phyloP scores from a whole-genome alignment of 805 yeast genomes.

The Schizosaccharomyces japonicus region DNA sequence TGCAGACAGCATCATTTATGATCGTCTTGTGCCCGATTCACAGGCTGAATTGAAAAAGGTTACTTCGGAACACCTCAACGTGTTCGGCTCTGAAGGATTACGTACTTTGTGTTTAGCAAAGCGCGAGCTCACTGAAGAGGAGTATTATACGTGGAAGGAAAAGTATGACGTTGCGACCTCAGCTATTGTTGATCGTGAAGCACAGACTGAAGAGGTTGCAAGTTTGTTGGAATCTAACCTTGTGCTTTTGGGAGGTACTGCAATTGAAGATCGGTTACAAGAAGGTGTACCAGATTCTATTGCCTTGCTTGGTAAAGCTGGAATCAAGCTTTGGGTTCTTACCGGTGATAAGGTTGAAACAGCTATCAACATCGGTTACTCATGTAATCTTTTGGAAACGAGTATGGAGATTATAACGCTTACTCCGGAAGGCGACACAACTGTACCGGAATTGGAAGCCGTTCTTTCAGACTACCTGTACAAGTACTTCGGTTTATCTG shows the following conservation, averaged over 20 bases:
- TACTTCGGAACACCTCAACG: slow-evolving; percentile 42
- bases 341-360: slow-evolving; percentile 71
- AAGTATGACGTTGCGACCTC: slow-evolving; percentile 36
- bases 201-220: slow-evolving; percentile 26
- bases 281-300: slow-evolving; percentile 59
- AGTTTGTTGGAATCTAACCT: slow-evolving; percentile 37
- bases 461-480: slow-evolving; percentile 24
- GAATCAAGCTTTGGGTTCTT: slow-evolving; percentile 60
- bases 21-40: slow-evolving; percentile 19
- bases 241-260: slow-evolving; percentile 48
- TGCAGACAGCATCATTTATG: slow-evolving; percentile 49
- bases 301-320: slow-evolving; percentile 39
- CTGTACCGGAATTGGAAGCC: slow-evolving; percentile 15
- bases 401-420: slow-evolving; percentile 22
- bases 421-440: slow-evolving; percentile 18
- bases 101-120: slow-evolving; percentile 53
- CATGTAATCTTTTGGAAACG: slow-evolving; percentile 44
- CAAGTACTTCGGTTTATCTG: slow-evolving; percentile 25
- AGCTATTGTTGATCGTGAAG: slow-evolving; percentile 37
- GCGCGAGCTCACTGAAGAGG: slow-evolving; percentile 23
- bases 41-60: slow-evolving; percentile 25
- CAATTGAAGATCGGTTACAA: slow-evolving; percentile 58
- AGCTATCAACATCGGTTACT: slow-evolving; percentile 62
- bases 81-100: slow-evolving; percentile 53
- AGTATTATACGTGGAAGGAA: slow-evolving; percentile 32